Evolutionary conservation across 768 basidiomycete genomes (phyloP), one percentile per base, ranked within the genome.

Genomic region (Collybia sordida): DNA sequence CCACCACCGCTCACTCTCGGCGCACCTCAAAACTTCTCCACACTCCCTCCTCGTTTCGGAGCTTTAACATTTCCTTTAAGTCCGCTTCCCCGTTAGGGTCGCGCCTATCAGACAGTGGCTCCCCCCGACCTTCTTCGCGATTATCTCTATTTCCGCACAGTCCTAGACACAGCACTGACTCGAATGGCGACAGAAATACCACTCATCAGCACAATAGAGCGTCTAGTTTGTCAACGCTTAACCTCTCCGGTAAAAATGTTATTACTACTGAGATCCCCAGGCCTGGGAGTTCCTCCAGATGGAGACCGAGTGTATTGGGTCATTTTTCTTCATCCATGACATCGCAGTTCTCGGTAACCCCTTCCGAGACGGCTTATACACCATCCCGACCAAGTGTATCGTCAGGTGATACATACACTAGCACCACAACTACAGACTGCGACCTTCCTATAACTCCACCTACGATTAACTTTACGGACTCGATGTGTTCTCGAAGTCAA

Each of bases 231-330:
- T 75, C 79, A 35, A 72, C 75, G 15, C 60, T 77, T 27, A 64
- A 67, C 11, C 31, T 51, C 21, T 36, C 52, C 24, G 53, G 40
- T 41, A 47, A 34, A 23, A 47, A 27, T 25, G 27, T 44, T 23
- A 31, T 21, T 17, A 17, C 17, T 17, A 27, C 31, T 38, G 59
- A 49, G 15, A 38, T 35, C 51, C 50, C 39, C 31, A 57, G 41
- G 34, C 50, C 57, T n/a, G 50, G 59, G 21, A 43, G 63, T 1
- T 59, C 71, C 9, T 72, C 79, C 43, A 78, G 69, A 65, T 84
- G 80, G 80, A 75, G 83, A n/a, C 83, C 86, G 9, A 82, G 77
- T 53, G 78, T 88, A 19, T 64, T 86, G 19, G 82, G 80, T 5
- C 81, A 87, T 55, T 88, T 88, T 59, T 69, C 77, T 23, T 74